Percentiles rank a stretch among this genome's conserved stretches.
These are phyloP conservation scores for Hyaloscypha bicolor DNA, from an alignment of 495 filamentous ascomycete species.

Conservation along the genomic window DNA sequence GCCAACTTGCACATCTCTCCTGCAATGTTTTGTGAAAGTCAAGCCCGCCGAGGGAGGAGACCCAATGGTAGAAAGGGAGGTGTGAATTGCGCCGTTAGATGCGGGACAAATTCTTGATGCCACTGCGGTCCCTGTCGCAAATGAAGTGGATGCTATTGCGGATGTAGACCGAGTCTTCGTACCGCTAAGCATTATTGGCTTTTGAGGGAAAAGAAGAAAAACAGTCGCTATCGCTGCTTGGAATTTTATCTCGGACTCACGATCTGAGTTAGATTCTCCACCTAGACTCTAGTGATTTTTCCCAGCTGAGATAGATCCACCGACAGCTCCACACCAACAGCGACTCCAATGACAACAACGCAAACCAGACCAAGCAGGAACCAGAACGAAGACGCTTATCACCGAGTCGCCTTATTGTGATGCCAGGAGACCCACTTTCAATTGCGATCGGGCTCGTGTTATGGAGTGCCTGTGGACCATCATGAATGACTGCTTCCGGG, in stretches of 20 bases:
- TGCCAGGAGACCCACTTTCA: background rate
- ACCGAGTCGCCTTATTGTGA: background rate
- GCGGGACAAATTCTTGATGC: background rate
- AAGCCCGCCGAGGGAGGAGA: background rate
- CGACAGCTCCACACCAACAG: constrained; percentile 8
- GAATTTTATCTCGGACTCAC: background rate
- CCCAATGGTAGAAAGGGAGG: background rate
- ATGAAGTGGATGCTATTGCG: background rate
- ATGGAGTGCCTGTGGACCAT: too few species aligned
- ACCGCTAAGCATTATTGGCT: background rate
- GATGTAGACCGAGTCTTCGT: background rate
- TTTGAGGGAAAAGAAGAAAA: background rate
- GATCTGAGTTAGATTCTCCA: background rate
- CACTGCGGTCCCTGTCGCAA: background rate
- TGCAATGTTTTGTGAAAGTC: background rate
- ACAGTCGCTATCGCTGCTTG: too few species aligned
- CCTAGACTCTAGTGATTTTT: constrained; percentile 6
- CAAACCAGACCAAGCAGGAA: constrained; percentile 6
- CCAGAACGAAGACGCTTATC: constrained; percentile 13
- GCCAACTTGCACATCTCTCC: background rate
- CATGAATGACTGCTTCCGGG: too few species aligned
- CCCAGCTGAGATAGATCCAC: constrained; percentile 1
- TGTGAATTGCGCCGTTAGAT: background rate
- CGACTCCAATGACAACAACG: constrained; percentile 1
- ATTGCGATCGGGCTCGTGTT: too few species aligned